Base-by-base conservation (phyloP, 1,284 basidiomycete species). In the Cystobasidium pallidum region DNA sequence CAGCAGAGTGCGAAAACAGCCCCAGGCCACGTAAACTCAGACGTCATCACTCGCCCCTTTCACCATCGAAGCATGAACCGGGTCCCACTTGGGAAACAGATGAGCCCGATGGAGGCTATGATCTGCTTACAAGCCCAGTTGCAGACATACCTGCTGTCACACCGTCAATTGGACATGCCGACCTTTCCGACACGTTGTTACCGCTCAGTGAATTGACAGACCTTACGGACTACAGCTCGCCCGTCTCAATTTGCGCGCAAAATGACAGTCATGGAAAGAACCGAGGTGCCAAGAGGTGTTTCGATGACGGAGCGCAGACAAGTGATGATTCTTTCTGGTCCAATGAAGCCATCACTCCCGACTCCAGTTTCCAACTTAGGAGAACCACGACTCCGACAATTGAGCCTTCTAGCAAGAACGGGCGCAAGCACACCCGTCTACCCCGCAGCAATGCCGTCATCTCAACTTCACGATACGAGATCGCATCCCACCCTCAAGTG, bases 211-310 rank as follows among this genome's bases (percentile, higher is more conserved):
- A 45, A 32, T 43, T 19, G 19, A n/a, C n/a, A 11, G 39, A 61
- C 26, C 58, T 61, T 39, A 61, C 58, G 36, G 58, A 61, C n/a
- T 30, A 36, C 26, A 61, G 58, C 58, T 61, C 58, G 15, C 43
- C 58, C 8, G 7, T 13, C n/a, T 47, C 58, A n/a, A n/a, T n/a
- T 15, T 17, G 13, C 36, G 19, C 6, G 32, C 7, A 17, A 7
- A 15, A 43, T 39, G 21, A 2, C 13, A 1, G 34, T n/a, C 58
- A 61, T 0, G 7, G 39, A 24, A 26, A 17, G 11, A 26, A 6
- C 45, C 19, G 13, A 61, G 15, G 36, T 0, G 26, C 36, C 17
- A 30, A 61, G 13, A 43, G 2, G 15, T 15, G 26, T 6, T 17
- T 17, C 6, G 2, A 11, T 21, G 32, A n/a, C 4, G 32, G 21